Percentiles rank a stretch among this genome's conserved stretches.
phyloP scores from a whole-genome alignment of 2,329 filamentous ascomycete species.

The Camillea tinctor region DNA sequence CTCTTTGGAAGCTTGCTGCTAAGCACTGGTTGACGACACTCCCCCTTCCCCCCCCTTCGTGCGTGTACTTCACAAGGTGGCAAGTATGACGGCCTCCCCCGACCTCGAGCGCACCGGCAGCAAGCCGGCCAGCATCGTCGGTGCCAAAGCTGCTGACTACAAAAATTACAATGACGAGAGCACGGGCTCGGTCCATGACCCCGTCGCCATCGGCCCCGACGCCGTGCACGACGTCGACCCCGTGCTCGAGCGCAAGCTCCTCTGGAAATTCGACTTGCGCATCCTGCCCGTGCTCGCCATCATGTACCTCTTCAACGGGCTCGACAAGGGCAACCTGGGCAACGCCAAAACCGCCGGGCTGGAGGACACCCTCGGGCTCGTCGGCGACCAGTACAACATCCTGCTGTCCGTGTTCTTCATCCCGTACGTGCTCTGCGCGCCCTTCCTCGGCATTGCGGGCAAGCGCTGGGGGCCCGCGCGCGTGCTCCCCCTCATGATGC shows the following conservation, averaged over 20 bases:
- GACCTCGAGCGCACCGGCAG: neutral
- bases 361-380: slow-evolving; percentile 52
- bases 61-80: neutral
- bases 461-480: slow-evolving; percentile 65
- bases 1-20: neutral
- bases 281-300: slow-evolving; percentile 1
- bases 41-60: no score
- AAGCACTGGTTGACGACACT: no score
- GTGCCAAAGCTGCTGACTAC: neutral
- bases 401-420: slow-evolving; percentile 55
- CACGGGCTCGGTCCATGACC: neutral
- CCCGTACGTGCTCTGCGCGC: slow-evolving; percentile 68
- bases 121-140: neutral
- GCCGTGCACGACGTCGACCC: slow-evolving; percentile 4
- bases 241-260: neutral
- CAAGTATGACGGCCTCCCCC: neutral
- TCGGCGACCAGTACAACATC: slow-evolving; percentile 64
- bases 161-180: neutral
- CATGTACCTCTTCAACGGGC: slow-evolving; percentile 7
- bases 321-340: slow-evolving; percentile 7
- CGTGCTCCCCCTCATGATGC: slow-evolving; percentile 63
- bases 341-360: slow-evolving; percentile 4
- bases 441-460: slow-evolving; percentile 61
- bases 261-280: slow-evolving; percentile 5
- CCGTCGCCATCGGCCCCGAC: neutral